Evolutionary conservation across 129 eudicot species (phyloP).

Genomic region (Solidago caesia): DNA sequence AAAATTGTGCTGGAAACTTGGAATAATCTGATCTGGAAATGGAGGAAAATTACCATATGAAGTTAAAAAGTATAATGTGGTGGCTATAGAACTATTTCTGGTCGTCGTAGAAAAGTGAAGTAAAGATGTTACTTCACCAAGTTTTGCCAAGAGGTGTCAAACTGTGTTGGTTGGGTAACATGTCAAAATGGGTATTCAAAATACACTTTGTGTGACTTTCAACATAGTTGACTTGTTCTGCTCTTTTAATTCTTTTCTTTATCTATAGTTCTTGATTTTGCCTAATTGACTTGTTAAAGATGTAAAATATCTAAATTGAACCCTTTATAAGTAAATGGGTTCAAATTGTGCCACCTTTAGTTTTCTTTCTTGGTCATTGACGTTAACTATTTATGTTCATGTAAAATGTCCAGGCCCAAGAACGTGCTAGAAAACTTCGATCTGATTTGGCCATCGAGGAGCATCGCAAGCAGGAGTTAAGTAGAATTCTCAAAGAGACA

Average conservation of each 20-base stretch:
- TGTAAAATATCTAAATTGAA: neutral
- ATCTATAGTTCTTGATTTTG: neutral
- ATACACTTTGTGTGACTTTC: neutral
- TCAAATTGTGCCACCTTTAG: neutral
- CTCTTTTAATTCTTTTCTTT: neutral
- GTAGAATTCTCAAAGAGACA: slow-evolving; percentile 73
- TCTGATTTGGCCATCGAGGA: slow-evolving; percentile 88
- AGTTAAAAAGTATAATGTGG: neutral
- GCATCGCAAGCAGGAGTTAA: slow-evolving; percentile 73
- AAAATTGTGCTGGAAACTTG: neutral
- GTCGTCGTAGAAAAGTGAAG: neutral
- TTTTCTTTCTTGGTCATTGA: neutral
- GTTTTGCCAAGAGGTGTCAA: neutral
- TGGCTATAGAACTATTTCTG: neutral
- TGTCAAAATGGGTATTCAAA: neutral
- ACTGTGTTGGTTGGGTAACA: neutral
- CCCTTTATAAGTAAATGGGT: neutral
- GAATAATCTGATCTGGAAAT: neutral
- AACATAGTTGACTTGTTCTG: neutral
- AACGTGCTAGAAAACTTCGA: slow-evolving; percentile 88
- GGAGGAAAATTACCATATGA: neutral
- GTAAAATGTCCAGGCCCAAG: slow-evolving; percentile 61
- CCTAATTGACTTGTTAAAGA: neutral
- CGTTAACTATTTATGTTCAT: neutral
- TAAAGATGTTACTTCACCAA: neutral